Evolutionary conservation across 2,329 filamentous ascomycete species (phyloP).

Genomic region (Pseudogymnoascus sp.): DNA sequence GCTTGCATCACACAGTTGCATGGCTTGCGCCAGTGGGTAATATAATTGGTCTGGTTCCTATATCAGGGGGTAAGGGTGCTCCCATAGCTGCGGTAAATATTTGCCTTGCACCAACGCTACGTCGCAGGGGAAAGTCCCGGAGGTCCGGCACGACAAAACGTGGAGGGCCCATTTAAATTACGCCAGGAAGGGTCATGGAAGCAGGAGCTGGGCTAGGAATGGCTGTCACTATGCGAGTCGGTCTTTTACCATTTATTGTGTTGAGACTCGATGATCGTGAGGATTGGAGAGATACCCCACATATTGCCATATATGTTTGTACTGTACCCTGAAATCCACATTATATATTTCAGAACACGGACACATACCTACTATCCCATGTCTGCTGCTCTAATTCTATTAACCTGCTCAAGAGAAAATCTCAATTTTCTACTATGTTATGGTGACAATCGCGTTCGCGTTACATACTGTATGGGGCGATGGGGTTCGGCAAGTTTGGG

Average conservation of each 20-base stretch:
- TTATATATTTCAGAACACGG: conserved; percentile 1
- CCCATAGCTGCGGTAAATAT: conserved; percentile 3
- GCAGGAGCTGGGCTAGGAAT: neutral
- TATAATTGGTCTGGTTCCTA: conserved; percentile 1
- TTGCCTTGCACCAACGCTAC: neutral
- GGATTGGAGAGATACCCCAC: conserved; percentile 4
- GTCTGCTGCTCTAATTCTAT: neutral
- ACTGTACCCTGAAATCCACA: neutral
- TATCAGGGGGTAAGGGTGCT: neutral
- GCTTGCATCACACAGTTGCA: neutral
- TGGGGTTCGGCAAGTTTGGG: neutral
- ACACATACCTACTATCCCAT: neutral
- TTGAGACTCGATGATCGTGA: neutral
- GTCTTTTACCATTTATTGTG: conserved; percentile 2
- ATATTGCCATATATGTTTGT: conserved; percentile 5
- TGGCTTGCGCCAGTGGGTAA: neutral
- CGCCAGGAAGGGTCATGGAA: neutral
- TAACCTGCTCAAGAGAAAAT: neutral
- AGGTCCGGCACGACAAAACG: neutral
- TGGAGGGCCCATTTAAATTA: conserved; percentile 1
- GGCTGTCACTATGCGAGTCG: neutral
- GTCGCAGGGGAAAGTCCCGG: conserved; percentile 4
- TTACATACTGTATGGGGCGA: conserved; percentile 2
- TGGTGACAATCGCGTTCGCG: neutral
- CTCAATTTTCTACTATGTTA: neutral